Evolutionary conservation across 2,329 filamentous ascomycete species (phyloP).

Genomic region (Monosporascus sp.): DNA sequence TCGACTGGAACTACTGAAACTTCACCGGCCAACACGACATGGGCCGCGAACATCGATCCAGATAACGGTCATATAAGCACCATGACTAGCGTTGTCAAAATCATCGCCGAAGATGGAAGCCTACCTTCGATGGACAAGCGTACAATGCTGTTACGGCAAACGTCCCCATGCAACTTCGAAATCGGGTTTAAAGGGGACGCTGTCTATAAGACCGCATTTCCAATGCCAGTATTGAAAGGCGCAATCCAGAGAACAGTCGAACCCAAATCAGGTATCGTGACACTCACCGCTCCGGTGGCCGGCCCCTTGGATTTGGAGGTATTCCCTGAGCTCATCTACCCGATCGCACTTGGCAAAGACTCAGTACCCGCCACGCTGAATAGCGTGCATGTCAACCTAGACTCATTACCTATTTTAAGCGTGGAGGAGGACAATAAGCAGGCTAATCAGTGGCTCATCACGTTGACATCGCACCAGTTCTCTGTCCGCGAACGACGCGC

Average conservation of each 20-base stretch:
- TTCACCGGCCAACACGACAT: background rate
- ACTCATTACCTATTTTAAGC: constrained; percentile 38
- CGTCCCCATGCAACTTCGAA: constrained; percentile 35
- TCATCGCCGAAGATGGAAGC: constrained; percentile 30
- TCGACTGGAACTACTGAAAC: background rate
- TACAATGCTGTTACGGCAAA: constrained; percentile 32
- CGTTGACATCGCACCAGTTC: constrained; percentile 35
- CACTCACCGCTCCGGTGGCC: constrained; percentile 34
- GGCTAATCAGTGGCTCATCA: constrained; percentile 33
- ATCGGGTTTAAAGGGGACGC: constrained; percentile 31
- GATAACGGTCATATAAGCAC: constrained; percentile 24
- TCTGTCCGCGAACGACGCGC: constrained; percentile 35
- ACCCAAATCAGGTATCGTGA: constrained; percentile 39
- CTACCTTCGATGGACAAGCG: constrained; percentile 32
- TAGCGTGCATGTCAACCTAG: constrained; percentile 38
- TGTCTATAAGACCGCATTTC: constrained; percentile 33
- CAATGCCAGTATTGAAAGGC: constrained; percentile 32
- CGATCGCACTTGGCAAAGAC: constrained; percentile 21
- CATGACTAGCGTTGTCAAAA: constrained; percentile 35
- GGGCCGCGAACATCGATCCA: constrained; percentile 22
- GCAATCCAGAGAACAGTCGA: constrained; percentile 35
- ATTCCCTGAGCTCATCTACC: constrained; percentile 33
- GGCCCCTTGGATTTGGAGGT: constrained; percentile 15
- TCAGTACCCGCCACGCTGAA: constrained; percentile 32
- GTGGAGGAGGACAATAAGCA: constrained; percentile 26